phyloP scores from a whole-genome alignment of 306 rosid species.

The Malus fusca region DNA sequence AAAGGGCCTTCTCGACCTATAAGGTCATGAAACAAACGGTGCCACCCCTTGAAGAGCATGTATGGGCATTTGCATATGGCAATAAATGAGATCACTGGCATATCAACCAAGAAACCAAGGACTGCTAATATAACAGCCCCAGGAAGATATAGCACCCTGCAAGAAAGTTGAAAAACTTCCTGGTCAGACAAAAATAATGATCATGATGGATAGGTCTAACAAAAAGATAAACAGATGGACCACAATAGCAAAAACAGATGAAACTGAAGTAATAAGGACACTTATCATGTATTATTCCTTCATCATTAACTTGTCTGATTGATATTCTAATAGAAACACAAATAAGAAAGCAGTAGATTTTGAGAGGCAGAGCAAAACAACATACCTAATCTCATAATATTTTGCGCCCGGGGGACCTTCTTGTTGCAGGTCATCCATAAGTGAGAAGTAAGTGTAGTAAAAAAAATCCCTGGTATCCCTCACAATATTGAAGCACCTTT shows the following conservation, averaged over 20 bases:
- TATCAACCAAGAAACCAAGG: constrained; percentile 66
- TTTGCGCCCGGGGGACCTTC: constrained; percentile 48
- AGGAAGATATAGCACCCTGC: constrained; percentile 78
- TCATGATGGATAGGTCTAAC: neutral
- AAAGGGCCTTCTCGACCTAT: constrained; percentile 99
- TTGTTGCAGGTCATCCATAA: constrained; percentile 60
- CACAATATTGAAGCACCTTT: constrained; percentile 53
- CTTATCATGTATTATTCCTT: neutral
- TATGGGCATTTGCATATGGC: constrained; percentile 67
- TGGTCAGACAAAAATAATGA: constrained; percentile 4
- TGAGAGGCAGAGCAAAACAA: neutral
- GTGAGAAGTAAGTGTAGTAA: constrained; percentile 65
- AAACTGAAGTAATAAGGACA: neutral
- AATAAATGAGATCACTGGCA: constrained; percentile 58
- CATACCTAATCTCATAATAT: constrained; percentile 75
- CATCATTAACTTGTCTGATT: neutral
- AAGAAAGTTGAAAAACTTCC: constrained; percentile 4
- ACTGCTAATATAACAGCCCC: constrained; percentile 56
- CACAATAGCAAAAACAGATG: neutral
- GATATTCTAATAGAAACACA: too few species aligned
- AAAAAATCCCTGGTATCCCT: constrained; percentile 71
- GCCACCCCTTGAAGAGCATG: constrained; percentile 96
- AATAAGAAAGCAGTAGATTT: too few species aligned
- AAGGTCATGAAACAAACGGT: constrained; percentile 90
- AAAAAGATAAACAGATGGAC: neutral